Conservation (phyloP, 176 grass and related monocot species). For the Eremochloa ophiuroides region DNA sequence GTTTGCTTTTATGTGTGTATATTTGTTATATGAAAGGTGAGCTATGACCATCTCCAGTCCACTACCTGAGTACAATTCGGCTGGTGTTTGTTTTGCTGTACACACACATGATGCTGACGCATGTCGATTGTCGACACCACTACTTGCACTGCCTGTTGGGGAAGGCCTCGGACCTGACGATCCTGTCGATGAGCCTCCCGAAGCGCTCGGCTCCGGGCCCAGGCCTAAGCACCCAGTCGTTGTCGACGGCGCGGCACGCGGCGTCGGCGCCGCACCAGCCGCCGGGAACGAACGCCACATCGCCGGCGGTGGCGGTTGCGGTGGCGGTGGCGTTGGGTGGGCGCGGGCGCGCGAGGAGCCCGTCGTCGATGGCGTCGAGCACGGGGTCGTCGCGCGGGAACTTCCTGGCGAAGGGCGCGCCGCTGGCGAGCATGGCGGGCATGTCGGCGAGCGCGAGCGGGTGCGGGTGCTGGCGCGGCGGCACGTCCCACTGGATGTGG, state of each 20-base stretch:
- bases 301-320: background rate
- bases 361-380: constrained; percentile 47
- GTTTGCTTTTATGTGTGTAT: background rate
- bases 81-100: background rate
- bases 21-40: background rate
- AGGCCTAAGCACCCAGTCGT: constrained; percentile 35
- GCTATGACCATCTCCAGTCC: background rate
- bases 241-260: constrained; percentile 11
- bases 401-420: constrained; percentile 56
- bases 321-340: background rate
- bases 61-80: background rate
- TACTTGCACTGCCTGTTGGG: constrained; percentile 60
- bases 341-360: constrained; percentile 29
- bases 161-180: constrained; percentile 49
- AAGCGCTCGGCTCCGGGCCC: constrained; percentile 34
- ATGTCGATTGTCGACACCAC: background rate
- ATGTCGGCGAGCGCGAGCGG: constrained; percentile 46
- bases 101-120: background rate
- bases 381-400: constrained; percentile 46
- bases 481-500: constrained; percentile 86
- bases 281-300: constrained; percentile 5
- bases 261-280: constrained; percentile 1
- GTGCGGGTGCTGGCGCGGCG: constrained; percentile 88
- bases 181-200: constrained; percentile 34
- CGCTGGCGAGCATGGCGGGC: constrained; percentile 41